These are phyloP conservation scores for Begonia loranthoides DNA, from an alignment of 306 rosid species.

Conservation along the genomic window DNA sequence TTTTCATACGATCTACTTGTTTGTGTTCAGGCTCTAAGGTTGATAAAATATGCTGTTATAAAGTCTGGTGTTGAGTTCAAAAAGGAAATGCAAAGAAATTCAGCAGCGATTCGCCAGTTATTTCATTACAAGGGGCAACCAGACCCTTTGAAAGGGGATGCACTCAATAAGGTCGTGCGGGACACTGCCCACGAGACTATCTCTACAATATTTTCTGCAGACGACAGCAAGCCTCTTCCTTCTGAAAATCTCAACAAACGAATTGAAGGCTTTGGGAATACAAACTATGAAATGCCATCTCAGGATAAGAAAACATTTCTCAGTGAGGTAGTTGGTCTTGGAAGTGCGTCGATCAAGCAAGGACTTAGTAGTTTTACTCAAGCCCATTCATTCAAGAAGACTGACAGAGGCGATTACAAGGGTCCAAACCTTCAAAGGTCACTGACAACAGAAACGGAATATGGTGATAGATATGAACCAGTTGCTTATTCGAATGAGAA, in stretches of 20 bases:
- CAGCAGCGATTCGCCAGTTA: constrained; percentile 75
- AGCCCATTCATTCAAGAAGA: constrained; percentile 62
- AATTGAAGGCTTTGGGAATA: constrained; percentile 96
- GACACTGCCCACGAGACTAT: constrained; percentile 86
- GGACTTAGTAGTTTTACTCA: constrained; percentile 73
- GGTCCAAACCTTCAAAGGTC: constrained; percentile 89
- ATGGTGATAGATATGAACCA: constrained; percentile 59
- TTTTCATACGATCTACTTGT: constrained; percentile 7
- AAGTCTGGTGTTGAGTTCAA: constrained; percentile 95
- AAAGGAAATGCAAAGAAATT: constrained; percentile 98
- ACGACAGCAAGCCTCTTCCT: constrained; percentile 66
- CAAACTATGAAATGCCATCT: constrained; percentile 42
- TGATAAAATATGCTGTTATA: constrained; percentile 78
- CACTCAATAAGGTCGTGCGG: constrained; percentile 84
- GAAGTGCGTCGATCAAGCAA: constrained; percentile 93
- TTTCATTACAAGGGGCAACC: constrained; percentile 82
- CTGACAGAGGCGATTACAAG: constrained; percentile 65
- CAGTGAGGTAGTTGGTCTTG: constrained; percentile 94
- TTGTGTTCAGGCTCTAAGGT: constrained; percentile 62
- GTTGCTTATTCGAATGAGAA: constrained; percentile 47
- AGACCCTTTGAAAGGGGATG: constrained; percentile 93
- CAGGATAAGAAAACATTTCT: constrained; percentile 80
- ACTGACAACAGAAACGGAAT: constrained; percentile 55
- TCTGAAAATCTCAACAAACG: constrained; percentile 68
- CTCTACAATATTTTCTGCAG: constrained; percentile 62